A percentile compares a stretch with the other conserved stretches of the same genome.
phyloP scores from a whole-genome alignment of 495 filamentous ascomycete species.

The Lindgomyces ingoldianus region DNA sequence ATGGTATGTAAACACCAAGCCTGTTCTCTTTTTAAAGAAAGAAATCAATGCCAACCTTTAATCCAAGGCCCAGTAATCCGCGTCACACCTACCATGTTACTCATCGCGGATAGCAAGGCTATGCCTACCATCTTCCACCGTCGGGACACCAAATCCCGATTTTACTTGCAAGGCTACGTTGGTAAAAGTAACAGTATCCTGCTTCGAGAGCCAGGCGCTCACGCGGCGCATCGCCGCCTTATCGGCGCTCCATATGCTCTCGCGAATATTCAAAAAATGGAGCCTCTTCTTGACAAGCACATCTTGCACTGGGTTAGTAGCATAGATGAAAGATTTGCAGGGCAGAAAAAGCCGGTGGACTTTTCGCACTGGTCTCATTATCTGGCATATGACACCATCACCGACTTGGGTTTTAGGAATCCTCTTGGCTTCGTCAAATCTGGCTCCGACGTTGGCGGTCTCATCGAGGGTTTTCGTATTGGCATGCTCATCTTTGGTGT shows the following conservation, averaged over 20 bases:
- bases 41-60: too few species aligned
- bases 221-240: constrained; percentile 52
- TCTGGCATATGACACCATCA: constrained; percentile 66
- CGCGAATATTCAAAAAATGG: constrained; percentile 39
- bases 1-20: constrained; percentile 37
- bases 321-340: constrained; percentile 30
- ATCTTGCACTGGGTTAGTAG: constrained; percentile 52
- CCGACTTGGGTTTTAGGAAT: constrained; percentile 63
- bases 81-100: constrained; percentile 44
- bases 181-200: constrained; percentile 53
- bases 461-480: constrained; percentile 57
- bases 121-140: constrained; percentile 58
- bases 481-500: constrained; percentile 53
- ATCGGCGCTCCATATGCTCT: constrained; percentile 48
- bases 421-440: constrained; percentile 63
- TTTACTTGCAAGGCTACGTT: constrained; percentile 55
- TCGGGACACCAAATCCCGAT: constrained; percentile 57
- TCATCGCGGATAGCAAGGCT: constrained; percentile 40
- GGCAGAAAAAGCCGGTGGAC: constrained; percentile 50
- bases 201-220: constrained; percentile 54
- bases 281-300: constrained; percentile 23
- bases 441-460: constrained; percentile 58
- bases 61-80: constrained; percentile 24
- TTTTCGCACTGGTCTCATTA: constrained; percentile 56
- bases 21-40: background rate